These are phyloP conservation scores for Lepiota brunneoincarnata DNA, from an alignment of 768 basidiomycete species.

Conservation along the genomic window DNA sequence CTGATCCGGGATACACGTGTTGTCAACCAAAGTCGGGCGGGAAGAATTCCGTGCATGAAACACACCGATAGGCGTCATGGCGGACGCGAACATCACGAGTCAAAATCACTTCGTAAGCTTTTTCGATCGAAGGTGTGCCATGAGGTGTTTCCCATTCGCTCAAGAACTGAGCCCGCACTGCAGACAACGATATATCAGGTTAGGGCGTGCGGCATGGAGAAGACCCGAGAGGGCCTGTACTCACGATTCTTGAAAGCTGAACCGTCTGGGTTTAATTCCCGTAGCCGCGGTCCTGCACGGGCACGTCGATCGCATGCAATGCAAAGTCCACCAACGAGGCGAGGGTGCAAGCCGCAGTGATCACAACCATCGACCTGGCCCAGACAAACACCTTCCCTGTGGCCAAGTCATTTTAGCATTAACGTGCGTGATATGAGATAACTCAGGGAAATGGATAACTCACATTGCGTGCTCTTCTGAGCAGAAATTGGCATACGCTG, in stretches of 20 bases:
- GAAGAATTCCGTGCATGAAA: background rate
- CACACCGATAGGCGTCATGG: slow-evolving; percentile 48
- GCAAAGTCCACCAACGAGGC: slow-evolving; percentile 44
- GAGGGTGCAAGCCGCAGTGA: slow-evolving; percentile 46
- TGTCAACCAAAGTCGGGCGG: background rate
- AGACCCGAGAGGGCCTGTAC: slow-evolving; percentile 19
- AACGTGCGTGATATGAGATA: slow-evolving; percentile 7
- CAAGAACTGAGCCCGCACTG: slow-evolving; percentile 47
- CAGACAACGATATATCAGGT: slow-evolving; percentile 17
- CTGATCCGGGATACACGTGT: slow-evolving; percentile 19
- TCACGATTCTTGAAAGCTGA: slow-evolving; percentile 51
- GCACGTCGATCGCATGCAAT: slow-evolving; percentile 47
- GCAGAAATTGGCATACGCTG: slow-evolving; percentile 52
- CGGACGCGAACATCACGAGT: slow-evolving; percentile 40
- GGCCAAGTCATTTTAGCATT: slow-evolving; percentile 3
- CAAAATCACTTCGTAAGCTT: slow-evolving; percentile 51
- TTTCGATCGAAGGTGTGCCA: slow-evolving; percentile 42
- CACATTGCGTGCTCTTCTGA: slow-evolving; percentile 59
- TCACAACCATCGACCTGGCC: slow-evolving; percentile 49
- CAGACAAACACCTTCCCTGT: slow-evolving; percentile 50
- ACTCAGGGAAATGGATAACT: slow-evolving; percentile 15
- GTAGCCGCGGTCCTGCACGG: slow-evolving; percentile 39
- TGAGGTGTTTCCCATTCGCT: slow-evolving; percentile 51
- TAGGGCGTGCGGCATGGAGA: background rate
- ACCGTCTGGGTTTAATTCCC: slow-evolving; percentile 45